phyloP scores from a whole-genome alignment of 2,329 filamentous ascomycete species.

The Hypomyces perniciosus region DNA sequence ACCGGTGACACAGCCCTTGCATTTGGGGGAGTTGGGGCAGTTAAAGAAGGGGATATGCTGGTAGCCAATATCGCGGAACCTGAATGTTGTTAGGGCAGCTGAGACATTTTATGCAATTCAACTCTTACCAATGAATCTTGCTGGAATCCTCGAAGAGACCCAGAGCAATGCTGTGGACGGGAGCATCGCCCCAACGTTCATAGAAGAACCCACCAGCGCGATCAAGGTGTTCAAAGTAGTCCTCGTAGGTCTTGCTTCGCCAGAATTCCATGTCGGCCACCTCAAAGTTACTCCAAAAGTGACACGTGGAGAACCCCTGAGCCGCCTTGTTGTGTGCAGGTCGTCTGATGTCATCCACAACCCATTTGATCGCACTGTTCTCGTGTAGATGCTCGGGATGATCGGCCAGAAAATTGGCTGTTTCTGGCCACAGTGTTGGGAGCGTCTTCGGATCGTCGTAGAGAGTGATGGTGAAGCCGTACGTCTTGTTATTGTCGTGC shows the following conservation, averaged over 20 bases:
- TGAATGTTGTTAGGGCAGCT: slow-evolving; percentile 31
- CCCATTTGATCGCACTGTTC: slow-evolving; percentile 83
- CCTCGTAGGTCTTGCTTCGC: slow-evolving; percentile 82
- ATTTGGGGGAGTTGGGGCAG: slow-evolving; percentile 94
- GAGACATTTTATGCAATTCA: neutral
- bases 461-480: slow-evolving; percentile 96
- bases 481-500: slow-evolving; percentile 97
- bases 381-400: slow-evolving; percentile 75
- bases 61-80: slow-evolving; percentile 99
- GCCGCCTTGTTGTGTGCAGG: slow-evolving; percentile 76
- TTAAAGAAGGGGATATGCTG: slow-evolving; percentile 99
- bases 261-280: slow-evolving; percentile 91
- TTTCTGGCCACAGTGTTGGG: slow-evolving; percentile 90
- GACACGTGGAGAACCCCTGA: slow-evolving; percentile 93
- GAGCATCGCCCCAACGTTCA: slow-evolving; percentile 96
- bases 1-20: slow-evolving; percentile 78
- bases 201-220: slow-evolving; percentile 97
- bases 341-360: slow-evolving; percentile 70
- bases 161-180: slow-evolving; percentile 89
- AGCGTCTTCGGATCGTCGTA: slow-evolving; percentile 89
- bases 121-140: slow-evolving; percentile 82
- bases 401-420: slow-evolving; percentile 78
- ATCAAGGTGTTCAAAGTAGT: slow-evolving; percentile 96
- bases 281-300: slow-evolving; percentile 99
- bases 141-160: slow-evolving; percentile 86